These are phyloP conservation scores for Picochlorum sp. DNA, from an alignment of 139 green algal genomes.

Conservation along the genomic window DNA sequence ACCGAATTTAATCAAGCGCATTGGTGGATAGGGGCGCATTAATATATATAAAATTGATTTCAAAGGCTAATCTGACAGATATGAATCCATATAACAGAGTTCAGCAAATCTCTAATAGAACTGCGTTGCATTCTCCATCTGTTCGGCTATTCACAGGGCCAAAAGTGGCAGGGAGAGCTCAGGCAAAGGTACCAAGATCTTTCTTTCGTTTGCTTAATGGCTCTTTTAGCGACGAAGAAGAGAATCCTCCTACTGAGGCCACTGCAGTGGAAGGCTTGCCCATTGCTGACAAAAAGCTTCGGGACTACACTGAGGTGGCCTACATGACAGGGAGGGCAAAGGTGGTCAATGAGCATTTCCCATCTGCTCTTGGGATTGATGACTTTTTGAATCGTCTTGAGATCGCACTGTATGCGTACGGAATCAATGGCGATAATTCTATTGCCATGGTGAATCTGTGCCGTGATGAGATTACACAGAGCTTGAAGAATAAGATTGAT, in stretches of 20 bases:
- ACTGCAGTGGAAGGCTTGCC: neutral
- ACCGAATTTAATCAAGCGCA: too few species aligned
- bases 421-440: constrained; percentile 71
- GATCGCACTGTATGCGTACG: constrained; percentile 53
- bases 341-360: constrained; percentile 47
- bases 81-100: too few species aligned
- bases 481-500: constrained; percentile 69
- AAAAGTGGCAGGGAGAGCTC: too few species aligned
- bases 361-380: constrained; percentile 53
- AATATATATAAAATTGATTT: too few species aligned
- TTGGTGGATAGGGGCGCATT: too few species aligned
- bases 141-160: too few species aligned
- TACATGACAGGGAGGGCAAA: constrained; percentile 14
- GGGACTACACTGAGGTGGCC: constrained; percentile 15
- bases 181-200: too few species aligned
- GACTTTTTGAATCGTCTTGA: constrained; percentile 72
- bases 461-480: constrained; percentile 74
- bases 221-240: neutral
- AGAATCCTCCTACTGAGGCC: neutral
- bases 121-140: too few species aligned
- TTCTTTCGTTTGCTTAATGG: too few species aligned
- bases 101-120: too few species aligned
- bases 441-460: constrained; percentile 81
- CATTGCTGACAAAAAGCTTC: neutral
- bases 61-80: too few species aligned